Evolutionary conservation across 495 filamentous ascomycete genomes (phyloP).

Genomic region (Evernia prunastri): DNA sequence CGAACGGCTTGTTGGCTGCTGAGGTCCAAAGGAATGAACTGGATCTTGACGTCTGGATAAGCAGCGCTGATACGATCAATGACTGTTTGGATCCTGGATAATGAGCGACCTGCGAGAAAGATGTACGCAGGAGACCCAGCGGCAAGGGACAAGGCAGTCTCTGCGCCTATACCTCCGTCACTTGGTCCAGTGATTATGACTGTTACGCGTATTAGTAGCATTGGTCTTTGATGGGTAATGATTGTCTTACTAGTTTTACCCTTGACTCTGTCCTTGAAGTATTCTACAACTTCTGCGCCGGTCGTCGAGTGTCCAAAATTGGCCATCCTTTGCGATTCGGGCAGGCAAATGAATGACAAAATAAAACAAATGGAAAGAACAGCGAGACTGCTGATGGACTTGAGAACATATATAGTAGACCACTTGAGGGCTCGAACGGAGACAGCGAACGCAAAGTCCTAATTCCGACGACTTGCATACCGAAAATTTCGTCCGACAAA

Average conservation of each 20-base stretch:
- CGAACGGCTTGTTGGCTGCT: slow-evolving; percentile 36
- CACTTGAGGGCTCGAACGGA: neutral
- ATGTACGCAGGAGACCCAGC: slow-evolving; percentile 38
- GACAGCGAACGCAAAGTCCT: neutral
- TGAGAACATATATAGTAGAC: neutral
- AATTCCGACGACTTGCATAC: slow-evolving; percentile 1
- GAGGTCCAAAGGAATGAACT: slow-evolving; percentile 38
- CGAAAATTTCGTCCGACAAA: too few species aligned
- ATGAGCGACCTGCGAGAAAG: slow-evolving; percentile 50
- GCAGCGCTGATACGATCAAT: slow-evolving; percentile 32
- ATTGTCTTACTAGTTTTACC: slow-evolving; percentile 4
- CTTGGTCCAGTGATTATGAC: slow-evolving; percentile 42
- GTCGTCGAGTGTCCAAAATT: neutral
- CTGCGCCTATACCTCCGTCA: slow-evolving; percentile 38
- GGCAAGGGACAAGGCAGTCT: slow-evolving; percentile 40
- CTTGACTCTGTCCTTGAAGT: slow-evolving; percentile 5
- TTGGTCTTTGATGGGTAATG: neutral
- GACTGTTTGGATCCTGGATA: slow-evolving; percentile 34
- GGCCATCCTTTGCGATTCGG: neutral
- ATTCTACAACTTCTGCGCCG: slow-evolving; percentile 6
- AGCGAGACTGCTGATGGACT: neutral
- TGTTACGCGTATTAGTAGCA: slow-evolving; percentile 12
- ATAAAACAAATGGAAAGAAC: neutral
- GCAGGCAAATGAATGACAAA: neutral
- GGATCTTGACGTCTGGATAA: slow-evolving; percentile 30